Evolutionary conservation across 1,139 yeast genomes (phyloP).

Genomic region (Pichia sp.): DNA sequence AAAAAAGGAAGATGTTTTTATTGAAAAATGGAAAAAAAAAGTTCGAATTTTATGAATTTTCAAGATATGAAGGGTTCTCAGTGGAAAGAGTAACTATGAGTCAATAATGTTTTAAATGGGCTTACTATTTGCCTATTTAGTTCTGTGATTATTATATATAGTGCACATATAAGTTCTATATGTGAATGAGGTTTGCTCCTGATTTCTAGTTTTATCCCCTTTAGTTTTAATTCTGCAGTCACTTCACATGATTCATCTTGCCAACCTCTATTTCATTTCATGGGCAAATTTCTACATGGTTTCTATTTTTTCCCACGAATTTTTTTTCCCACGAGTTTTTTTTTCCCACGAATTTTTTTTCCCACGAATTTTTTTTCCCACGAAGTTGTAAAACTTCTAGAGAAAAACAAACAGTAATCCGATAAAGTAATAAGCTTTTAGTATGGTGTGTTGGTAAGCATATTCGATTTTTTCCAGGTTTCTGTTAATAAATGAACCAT

Average conservation of each 20-base stretch:
- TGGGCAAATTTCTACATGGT: too few species aligned
- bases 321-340: not conserved
- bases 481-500: not conserved
- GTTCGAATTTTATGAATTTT: not conserved
- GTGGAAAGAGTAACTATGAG: not conserved
- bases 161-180: too few species aligned
- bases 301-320: not conserved
- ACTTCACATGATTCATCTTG: too few species aligned
- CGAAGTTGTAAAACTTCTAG: not conserved
- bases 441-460: too few species aligned
- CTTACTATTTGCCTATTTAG: too few species aligned
- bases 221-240: too few species aligned
- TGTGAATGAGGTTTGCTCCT: too few species aligned
- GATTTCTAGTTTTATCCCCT: too few species aligned
- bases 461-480: not conserved
- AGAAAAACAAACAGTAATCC: not conserved
- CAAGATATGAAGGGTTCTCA: not conserved
- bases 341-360: not conserved
- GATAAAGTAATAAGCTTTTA: not conserved
- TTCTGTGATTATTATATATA: too few species aligned
- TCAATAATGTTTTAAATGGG: too few species aligned
- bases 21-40: not conserved
- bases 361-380: not conserved
- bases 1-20: not conserved
- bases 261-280: too few species aligned